phyloP scores from a whole-genome alignment of 225 moss, liverwort and hornwort species.

The Ulota crispa region DNA sequence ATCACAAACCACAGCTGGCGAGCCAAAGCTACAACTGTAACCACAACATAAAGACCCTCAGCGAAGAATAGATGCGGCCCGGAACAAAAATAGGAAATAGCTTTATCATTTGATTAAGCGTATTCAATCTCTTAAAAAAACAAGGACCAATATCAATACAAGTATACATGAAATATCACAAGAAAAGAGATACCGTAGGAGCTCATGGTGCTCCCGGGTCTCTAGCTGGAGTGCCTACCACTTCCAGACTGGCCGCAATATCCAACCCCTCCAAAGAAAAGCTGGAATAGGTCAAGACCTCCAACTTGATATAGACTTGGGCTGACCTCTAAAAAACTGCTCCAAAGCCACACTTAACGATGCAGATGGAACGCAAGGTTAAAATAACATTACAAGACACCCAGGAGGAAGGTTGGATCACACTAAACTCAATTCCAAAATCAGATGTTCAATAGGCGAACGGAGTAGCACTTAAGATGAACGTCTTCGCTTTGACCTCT shows the following conservation, averaged over 20 bases:
- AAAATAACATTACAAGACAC: conserved; percentile 12
- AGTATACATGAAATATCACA: conserved; percentile 17
- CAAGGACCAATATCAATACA: conserved; percentile 26
- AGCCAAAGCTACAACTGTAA: neutral
- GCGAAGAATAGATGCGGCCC: neutral
- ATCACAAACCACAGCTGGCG: neutral
- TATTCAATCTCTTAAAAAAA: conserved; percentile 8
- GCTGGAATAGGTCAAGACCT: conserved; percentile 9
- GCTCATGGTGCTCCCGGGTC: conserved; percentile 9
- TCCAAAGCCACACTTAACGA: conserved; percentile 32
- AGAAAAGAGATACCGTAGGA: conserved; percentile 18
- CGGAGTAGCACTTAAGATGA: conserved; percentile 30
- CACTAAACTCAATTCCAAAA: conserved; percentile 44
- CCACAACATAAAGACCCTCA: neutral
- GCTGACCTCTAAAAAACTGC: conserved; percentile 28
- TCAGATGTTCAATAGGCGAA: conserved; percentile 7
- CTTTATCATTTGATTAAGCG: conserved; percentile 12
- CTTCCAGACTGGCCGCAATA: conserved; percentile 25
- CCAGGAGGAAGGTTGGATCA: conserved; percentile 24
- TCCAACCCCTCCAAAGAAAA: conserved; percentile 26
- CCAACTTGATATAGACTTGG: conserved; percentile 27
- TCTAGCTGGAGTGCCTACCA: conserved; percentile 23
- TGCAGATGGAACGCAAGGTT: conserved; percentile 23
- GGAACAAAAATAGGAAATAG: neutral
- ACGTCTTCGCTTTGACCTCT: conserved; percentile 82